These are phyloP conservation scores for Globisporangium polare DNA, from an alignment of 352 stramenopile genomes.

Conservation along the genomic window DNA sequence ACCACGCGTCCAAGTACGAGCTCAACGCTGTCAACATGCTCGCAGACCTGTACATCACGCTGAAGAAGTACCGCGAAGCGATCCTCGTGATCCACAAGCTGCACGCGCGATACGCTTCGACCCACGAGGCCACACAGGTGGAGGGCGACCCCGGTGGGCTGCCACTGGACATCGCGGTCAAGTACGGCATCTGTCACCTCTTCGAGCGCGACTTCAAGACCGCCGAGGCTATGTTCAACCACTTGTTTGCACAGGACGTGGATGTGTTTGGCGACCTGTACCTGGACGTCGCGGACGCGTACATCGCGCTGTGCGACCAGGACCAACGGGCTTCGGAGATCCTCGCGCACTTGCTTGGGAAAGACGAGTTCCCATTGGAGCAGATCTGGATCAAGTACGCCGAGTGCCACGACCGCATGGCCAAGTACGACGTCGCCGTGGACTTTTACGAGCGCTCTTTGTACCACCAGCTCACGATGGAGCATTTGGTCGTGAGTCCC, in stretches of 20 bases:
- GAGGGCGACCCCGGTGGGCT: conserved; percentile 63
- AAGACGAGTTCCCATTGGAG: conserved; percentile 69
- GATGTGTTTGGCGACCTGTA: conserved; percentile 84
- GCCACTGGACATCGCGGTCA: conserved; percentile 83
- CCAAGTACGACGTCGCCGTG: conserved; percentile 59
- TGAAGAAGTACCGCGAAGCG: conserved; percentile 79
- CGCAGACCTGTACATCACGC: conserved; percentile 80
- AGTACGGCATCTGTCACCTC: conserved; percentile 84
- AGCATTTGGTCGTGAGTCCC: conserved; percentile 50
- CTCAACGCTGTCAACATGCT: conserved; percentile 89
- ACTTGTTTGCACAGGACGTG: conserved; percentile 80
- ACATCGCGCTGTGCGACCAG: conserved; percentile 65
- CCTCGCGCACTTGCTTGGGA: conserved; percentile 53
- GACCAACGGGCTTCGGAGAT: conserved; percentile 68
- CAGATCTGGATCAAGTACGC: conserved; percentile 83
- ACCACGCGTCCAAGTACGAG: conserved; percentile 73
- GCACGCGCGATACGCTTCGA: conserved; percentile 58
- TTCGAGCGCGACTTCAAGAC: conserved; percentile 72
- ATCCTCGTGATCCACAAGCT: conserved; percentile 79
- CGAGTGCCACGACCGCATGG: conserved; percentile 64
- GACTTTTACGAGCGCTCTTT: conserved; percentile 81
- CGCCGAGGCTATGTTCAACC: conserved; percentile 77
- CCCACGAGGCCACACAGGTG: conserved; percentile 51
- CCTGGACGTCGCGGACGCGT: conserved; percentile 79
- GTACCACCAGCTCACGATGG: conserved; percentile 38